phyloP scores from a whole-genome alignment of 352 stramenopile genomes.

The Pythium aristosporum region DNA sequence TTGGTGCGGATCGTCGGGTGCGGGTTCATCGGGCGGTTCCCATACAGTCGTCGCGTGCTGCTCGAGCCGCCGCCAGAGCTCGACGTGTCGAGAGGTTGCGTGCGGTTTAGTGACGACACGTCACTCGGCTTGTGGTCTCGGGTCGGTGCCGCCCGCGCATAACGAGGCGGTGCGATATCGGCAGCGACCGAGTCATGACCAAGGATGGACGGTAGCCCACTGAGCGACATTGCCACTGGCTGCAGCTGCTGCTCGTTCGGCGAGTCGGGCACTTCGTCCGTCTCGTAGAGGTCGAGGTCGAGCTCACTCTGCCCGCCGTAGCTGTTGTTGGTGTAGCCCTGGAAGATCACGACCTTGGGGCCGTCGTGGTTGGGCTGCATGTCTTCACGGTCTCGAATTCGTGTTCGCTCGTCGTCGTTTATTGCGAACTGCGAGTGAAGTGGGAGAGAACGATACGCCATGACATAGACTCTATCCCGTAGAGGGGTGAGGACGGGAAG shows the following conservation, averaged over 20 bases:
- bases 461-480: too few relatives aligned
- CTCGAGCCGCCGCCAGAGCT: conserved; percentile 19
- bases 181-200: background rate
- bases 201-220: conserved; percentile 25
- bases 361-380: background rate
- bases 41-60: conserved; percentile 16
- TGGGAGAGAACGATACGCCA: too few relatives aligned
- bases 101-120: background rate
- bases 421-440: too few relatives aligned
- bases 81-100: conserved; percentile 5
- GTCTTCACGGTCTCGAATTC: too few relatives aligned
- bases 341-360: conserved; percentile 16
- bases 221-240: conserved; percentile 17
- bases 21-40: conserved; percentile 23
- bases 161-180: background rate
- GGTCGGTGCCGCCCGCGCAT: background rate
- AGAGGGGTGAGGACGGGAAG: too few relatives aligned
- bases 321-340: conserved; percentile 32
- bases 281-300: conserved; percentile 63
- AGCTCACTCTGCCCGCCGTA: conserved; percentile 52
- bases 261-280: conserved; percentile 35
- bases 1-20: conserved; percentile 45
- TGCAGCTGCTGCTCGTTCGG: background rate
- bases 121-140: background rate
- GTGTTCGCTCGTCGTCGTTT: too few relatives aligned